Base-by-base conservation (phyloP, 176 grass and related monocot genomes). In the Olyra latifolia region DNA sequence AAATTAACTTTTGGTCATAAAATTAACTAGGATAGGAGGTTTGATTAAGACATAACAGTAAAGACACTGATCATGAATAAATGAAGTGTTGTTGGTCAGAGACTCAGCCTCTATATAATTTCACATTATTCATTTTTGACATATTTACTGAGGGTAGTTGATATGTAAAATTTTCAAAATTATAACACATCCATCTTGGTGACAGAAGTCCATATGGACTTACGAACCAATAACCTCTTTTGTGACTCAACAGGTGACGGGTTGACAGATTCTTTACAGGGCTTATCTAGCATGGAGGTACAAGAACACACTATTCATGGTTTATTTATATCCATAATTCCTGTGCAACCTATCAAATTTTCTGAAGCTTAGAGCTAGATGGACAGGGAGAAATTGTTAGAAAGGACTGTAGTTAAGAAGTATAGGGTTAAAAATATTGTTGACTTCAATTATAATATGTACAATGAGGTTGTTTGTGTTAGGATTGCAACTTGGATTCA, bases 281-380 rank as follows among this genome's bases (percentile, higher is more conserved):
- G 96, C 63, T 88, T 95, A 78, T 93, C 96, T 82, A 95, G 86
- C 88, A 87, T 82, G 77, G 92, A 99, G 96, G 96, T 99, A 91
- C 20, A 71, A 58, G 10, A 81, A 76, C 43, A 76, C 23, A 71
- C 7, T 54, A 56, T 48, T 4, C 43, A 23, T 72, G 1, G 14
- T 52, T 81, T 65, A 24, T 86, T 79, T 52, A 10, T 61, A 71
- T 66, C n/a, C 14, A 1, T 74, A 79, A 41, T 27, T 67, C 2
- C 6, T 63, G 53, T 70, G 39, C 24, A 17, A 43, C 24, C 27
- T 30, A 72, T 57, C 53, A 28, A 62, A 35, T 47, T 39, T 20
- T 82, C 17, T 55, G 8, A 25, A 63, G 10, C 10, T 20, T 85
- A 72, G 35, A 87, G 35, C n/a, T 79, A 43, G 29, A 73, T 56